Evolutionary conservation across 2,329 filamentous ascomycete species (phyloP).

Genomic region (Catunica adiposa): DNA sequence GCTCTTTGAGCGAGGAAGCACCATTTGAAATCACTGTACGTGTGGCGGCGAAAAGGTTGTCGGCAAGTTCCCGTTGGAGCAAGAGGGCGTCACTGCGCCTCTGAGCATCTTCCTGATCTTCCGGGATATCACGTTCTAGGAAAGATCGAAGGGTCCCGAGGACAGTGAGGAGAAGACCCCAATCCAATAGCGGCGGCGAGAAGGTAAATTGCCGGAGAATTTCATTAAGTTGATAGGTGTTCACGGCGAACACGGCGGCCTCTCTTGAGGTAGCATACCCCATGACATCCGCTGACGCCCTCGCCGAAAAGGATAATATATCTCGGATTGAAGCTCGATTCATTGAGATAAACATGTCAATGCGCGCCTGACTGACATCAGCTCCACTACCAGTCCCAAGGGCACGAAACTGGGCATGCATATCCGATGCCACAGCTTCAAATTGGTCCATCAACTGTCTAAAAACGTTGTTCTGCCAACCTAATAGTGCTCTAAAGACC

Average conservation of each 20-base stretch:
- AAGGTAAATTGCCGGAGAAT: conserved; percentile 33
- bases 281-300: conserved; percentile 35
- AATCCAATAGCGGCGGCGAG: conserved; percentile 27
- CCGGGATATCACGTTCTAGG: conserved; percentile 18
- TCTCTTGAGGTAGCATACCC: conserved; percentile 29
- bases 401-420: conserved; percentile 36
- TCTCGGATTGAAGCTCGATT: conserved; percentile 39
- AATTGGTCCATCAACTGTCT: conserved; percentile 41
- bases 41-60: conserved; percentile 26
- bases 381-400: conserved; percentile 26
- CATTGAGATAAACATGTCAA: conserved; percentile 32
- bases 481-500: conserved; percentile 29
- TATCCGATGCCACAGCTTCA: conserved; percentile 36
- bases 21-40: not conserved
- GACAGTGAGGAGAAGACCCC: conserved; percentile 29
- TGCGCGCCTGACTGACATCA: conserved; percentile 26
- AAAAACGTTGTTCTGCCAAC: conserved; percentile 41
- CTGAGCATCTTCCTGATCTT: conserved; percentile 15
- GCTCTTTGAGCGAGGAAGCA: too few species aligned
- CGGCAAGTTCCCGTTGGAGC: conserved; percentile 32
- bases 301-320: conserved; percentile 31
- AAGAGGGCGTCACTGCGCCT: conserved; percentile 17
- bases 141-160: conserved; percentile 33
- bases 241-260: conserved; percentile 33
- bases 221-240: conserved; percentile 33